A percentile compares a stretch with the other conserved stretches of the same genome.
These are phyloP conservation scores for Apiotrichum akiyoshidainum DNA, from an alignment of 1,284 basidiomycete species.

Conservation along the genomic window DNA sequence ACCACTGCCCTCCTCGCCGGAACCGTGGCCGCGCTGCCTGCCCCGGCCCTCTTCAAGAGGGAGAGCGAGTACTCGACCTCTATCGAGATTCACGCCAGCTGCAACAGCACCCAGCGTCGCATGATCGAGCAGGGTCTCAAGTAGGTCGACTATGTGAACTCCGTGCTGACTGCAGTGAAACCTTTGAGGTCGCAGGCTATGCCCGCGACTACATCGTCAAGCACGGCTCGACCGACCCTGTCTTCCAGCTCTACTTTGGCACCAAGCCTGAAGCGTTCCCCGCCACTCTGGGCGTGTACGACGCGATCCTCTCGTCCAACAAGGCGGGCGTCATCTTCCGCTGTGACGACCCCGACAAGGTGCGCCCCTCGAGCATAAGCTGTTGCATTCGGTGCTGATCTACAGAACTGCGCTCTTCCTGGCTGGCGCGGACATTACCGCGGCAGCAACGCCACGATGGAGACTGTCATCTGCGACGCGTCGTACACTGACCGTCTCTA, in stretches of 20 bases:
- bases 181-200: conserved; percentile 36
- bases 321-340: conserved; percentile 45
- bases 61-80: conserved; percentile 26
- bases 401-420: conserved; percentile 35
- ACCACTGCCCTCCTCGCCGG: not conserved
- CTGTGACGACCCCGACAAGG: conserved; percentile 51
- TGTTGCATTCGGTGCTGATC: not conserved
- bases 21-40: not conserved
- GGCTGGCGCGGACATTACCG: conserved; percentile 53
- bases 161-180: conserved; percentile 29
- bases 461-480: conserved; percentile 50
- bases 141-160: conserved; percentile 13
- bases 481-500: conserved; percentile 39
- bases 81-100: conserved; percentile 49
- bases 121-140: conserved; percentile 42
- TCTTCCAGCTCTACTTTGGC: conserved; percentile 51
- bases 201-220: conserved; percentile 41
- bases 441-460: conserved; percentile 50
- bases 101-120: conserved; percentile 48
- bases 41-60: not conserved
- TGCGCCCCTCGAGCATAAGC: conserved; percentile 27
- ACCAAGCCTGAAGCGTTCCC: conserved; percentile 29
- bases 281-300: conserved; percentile 43
- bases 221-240: conserved; percentile 42
- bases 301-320: conserved; percentile 39